These are phyloP conservation scores for Dissophora globulifera DNA, from an alignment of 192 early-diverging fungal genomes.

Conservation along the genomic window DNA sequence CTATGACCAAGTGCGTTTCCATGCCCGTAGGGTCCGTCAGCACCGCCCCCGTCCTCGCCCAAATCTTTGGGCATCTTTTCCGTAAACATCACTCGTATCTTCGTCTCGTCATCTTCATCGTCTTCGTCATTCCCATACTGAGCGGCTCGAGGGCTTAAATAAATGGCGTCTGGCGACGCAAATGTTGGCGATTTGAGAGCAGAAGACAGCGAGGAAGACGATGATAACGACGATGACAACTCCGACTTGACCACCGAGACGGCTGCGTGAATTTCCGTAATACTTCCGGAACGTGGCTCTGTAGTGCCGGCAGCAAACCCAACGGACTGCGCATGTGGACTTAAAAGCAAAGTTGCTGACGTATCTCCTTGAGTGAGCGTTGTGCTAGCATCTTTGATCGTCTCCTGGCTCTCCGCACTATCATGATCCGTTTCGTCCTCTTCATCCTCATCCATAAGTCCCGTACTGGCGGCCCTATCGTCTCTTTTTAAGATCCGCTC, in stretches of 20 bases:
- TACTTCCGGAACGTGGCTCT: conserved; percentile 30
- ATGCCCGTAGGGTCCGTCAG: not conserved
- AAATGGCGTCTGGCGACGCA: not conserved
- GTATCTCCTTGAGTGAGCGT: not conserved
- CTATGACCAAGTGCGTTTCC: conserved; percentile 12
- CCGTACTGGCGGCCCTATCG: conserved; percentile 4
- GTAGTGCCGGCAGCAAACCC: conserved; percentile 37
- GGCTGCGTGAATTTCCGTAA: conserved; percentile 22
- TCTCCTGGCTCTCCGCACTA: conserved; percentile 11
- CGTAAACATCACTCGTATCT: conserved; percentile 38
- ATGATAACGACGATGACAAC: no score
- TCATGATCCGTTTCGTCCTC: not conserved
- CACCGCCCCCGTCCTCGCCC: conserved; percentile 25
- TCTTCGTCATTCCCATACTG: conserved; percentile 2
- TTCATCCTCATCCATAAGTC: conserved; percentile 22
- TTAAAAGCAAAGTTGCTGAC: not conserved
- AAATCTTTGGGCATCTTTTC: conserved; percentile 50
- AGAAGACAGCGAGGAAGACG: not conserved
- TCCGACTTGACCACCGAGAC: not conserved
- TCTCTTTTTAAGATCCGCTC: not conserved
- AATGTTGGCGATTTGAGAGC: not conserved
- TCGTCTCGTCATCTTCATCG: conserved; percentile 12
- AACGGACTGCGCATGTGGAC: conserved; percentile 8
- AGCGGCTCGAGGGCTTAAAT: not conserved
- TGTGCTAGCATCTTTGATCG: not conserved